Base-by-base conservation (phyloP, 768 basidiomycete species). In the Podaxis sp. region DNA sequence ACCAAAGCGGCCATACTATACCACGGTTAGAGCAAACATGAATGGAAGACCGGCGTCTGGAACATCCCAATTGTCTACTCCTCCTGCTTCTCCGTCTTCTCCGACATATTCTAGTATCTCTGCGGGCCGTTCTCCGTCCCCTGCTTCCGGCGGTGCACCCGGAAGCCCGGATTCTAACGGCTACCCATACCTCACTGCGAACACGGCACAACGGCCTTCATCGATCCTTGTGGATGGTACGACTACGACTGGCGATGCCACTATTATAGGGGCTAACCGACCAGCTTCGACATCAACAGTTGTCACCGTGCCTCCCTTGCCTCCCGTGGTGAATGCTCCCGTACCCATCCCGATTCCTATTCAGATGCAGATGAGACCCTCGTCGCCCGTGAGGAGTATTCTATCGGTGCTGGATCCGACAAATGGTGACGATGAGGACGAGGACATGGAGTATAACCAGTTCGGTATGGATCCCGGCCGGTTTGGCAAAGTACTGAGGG, bases 1-100 rank as follows among this genome's bases (percentile, higher is more conserved):
- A 21, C 62, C 62, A 7, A 61, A 63, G 40, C 59, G 65, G 2
- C 65, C 65, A 37, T 65, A 65, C 57, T 65, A 61, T 55, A 61
- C 60, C 52, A 62, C 61, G 32, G 58, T 65, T 53, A 62, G 65
- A 14, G 59, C 52, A 9, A 54, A 23, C 27, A 51, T 42, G 58
- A 59, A 23, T 16, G 18, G 21, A 14, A 46, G 46, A 13, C 32
- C 52, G 21, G 7, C n/a, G 42, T 54, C 52, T 13, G 42, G 36
- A 38, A 56, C 56, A 36, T 58, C 62, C 9, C 59, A 50, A 23
- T 59, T 63, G 44, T 65, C 65, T 9, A 37, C 59, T 35, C 63
- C 63, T 7, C 50, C 63, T 27, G 25, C 63, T 32, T 56, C 59
- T 5, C 51, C 59, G 4, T 52, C 48, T 36, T 42, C 52, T 6